Evolutionary conservation across 1,284 basidiomycete genomes (phyloP), one percentile per base, ranked within the genome.

Genomic region (Rhodotorula glutinis): DNA sequence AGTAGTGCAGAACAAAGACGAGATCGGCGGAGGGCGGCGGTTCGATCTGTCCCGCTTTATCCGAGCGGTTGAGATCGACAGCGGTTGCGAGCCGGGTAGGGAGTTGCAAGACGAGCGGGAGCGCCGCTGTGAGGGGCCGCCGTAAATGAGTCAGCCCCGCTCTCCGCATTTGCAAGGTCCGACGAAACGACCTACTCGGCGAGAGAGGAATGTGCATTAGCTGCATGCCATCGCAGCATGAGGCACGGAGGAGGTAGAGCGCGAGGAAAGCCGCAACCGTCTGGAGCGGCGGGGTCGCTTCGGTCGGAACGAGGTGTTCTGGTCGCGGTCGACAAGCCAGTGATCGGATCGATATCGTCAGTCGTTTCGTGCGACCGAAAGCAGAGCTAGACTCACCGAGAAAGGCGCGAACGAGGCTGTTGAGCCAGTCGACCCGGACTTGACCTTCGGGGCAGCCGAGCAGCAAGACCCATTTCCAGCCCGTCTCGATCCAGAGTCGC

Each of bases 181-280:
- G n/a, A 17, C 1, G 25, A 3, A 4, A 8, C 23, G 44, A 29
- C 65, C 46, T 5, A 60, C 65, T 53, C 19, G 62, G 54, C 30
- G 62, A 61, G 30, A 67, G 10, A 21, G 52, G 46, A 47, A 63
- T 27, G 25, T 38, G 59, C 38, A 63, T 40, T 21, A 38, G 27
- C 29, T 29, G 27, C 53, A 46, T 44, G 4, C 17, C 38, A 8
- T 30, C 21, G 7, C 61, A 17, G 30, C 59, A 57, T 8, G 61
- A 43, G 11, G 40, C 23, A 19, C 44, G 23, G 14, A 67, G 59
- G 29, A 47, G 29, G 57, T 56, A 63, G 27, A 63, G 58, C 17
- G 65, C 65, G 14, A 67, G 51, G 38, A 63, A 43, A 5, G 65
- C 65, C 3, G 53, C 65, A 23, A 59, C 57, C 21, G 63, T 61